Base-by-base conservation (phyloP, 352 stramenopile species). In the Phytophthora citrophthora region DNA sequence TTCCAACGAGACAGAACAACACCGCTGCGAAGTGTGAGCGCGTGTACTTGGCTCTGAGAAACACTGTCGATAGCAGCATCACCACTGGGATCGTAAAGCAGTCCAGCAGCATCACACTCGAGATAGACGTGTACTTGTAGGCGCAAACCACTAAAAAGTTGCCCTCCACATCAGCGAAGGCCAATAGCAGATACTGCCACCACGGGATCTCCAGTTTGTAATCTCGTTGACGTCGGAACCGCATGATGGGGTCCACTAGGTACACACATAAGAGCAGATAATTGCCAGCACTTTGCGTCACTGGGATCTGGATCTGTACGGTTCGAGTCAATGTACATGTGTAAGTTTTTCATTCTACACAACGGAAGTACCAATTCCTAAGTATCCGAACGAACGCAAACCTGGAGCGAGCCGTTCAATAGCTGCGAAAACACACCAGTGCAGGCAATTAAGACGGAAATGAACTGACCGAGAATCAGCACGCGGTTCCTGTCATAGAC, bases 111-210 rank as follows among this genome's bases (percentile, higher is more conserved):
- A 98, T 98, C 13, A 96, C 88, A 58, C 91, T 98, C 18, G 95
- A 98, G 60, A 99, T 95, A 9, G 88, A 97, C 41, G 97, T 99
- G 74, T 98, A 98, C 48, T 97, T 88, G 73, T 98, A 98, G 5
- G 93, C 95, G n/a, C 96, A 83, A n/a, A 99, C 86, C 43, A 95
- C 86, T 6, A 98, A 66, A 44, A 97, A 98, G 69, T 99, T 99
- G 26, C 91, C 94, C 74, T 98, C 85, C 1, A 99, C 93, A 73
- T 99, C 97, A 10, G 97, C 76, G 18, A 98, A 76, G 8, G 91
- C 87, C n/a, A 98, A 57, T 9, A 98, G 50, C 54, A 96, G 55
- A 72, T 98, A 98, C 62, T 93, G 84, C 81, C 90, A 98, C 82
- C 69, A 83, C 46, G 77, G 69, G 47, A 91, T 82, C 83, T 89